Evolutionary conservation across 176 grass and related monocot genomes (phyloP).

Genomic region (Hsuehochloa calcarea): DNA sequence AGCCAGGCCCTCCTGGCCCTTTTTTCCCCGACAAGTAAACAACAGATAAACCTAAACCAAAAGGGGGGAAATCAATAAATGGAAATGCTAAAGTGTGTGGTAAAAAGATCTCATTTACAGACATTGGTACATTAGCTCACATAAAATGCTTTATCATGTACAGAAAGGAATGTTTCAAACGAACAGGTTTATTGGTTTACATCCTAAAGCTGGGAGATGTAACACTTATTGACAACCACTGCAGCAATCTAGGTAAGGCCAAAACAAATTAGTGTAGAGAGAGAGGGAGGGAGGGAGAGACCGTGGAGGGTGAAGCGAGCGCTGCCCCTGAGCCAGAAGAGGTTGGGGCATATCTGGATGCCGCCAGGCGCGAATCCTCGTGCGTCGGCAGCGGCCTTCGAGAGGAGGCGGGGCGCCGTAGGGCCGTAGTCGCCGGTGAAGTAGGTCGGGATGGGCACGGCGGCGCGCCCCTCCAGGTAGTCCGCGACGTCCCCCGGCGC

Average conservation of each 20-base stretch:
- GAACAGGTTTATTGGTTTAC: neutral
- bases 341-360: constrained; percentile 76
- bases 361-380: constrained; percentile 56
- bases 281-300: neutral
- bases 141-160: neutral
- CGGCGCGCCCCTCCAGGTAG: constrained; percentile 74
- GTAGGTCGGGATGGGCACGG: constrained; percentile 84
- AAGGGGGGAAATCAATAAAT: neutral
- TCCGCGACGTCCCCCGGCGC: constrained; percentile 45
- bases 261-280: neutral
- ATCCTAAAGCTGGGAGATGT: neutral
- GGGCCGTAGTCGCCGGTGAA: constrained; percentile 88
- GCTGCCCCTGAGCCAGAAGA: constrained; percentile 93
- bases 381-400: constrained; percentile 35
- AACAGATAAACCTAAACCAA: constrained; percentile 63
- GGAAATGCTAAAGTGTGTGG: neutral
- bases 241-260: neutral
- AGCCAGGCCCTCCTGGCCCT: constrained; percentile 41
- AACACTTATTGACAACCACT: neutral
- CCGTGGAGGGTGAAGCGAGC: constrained; percentile 75
- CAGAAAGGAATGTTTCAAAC: neutral
- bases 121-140: neutral
- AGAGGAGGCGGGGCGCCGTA: constrained; percentile 54
- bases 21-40: constrained; percentile 72
- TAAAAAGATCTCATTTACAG: neutral